Evolutionary conservation across 805 yeast genomes (phyloP).

Genomic region (Ogataea kodamae): DNA sequence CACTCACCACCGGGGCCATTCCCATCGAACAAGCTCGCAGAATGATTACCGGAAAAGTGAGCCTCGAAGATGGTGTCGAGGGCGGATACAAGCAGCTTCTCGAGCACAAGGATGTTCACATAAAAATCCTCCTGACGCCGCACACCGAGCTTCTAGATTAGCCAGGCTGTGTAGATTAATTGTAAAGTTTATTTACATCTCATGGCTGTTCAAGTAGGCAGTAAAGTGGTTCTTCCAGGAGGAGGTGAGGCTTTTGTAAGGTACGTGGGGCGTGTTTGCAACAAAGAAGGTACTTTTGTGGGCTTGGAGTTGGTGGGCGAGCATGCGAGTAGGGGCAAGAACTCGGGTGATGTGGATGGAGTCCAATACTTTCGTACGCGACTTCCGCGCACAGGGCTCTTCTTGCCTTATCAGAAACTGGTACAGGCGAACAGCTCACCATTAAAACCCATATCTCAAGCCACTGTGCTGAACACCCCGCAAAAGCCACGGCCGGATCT

Average conservation of each 20-base stretch:
- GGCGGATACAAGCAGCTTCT: conserved; percentile 42
- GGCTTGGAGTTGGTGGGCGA: conserved; percentile 84
- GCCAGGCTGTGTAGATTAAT: background rate
- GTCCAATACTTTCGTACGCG: conserved; percentile 62
- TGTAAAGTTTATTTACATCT: conserved; percentile 1
- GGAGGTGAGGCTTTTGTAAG: conserved; percentile 65
- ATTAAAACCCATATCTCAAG: conserved; percentile 12
- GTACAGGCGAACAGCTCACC: conserved; percentile 22
- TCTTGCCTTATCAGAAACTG: conserved; percentile 54
- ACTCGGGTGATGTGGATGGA: conserved; percentile 80
- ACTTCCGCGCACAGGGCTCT: conserved; percentile 68
- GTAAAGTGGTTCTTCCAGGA: conserved; percentile 48
- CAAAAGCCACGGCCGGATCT: conserved; percentile 3
- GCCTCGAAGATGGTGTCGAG: conserved; percentile 38
- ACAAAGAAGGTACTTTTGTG: conserved; percentile 73
- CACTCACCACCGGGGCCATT: conserved; percentile 37
- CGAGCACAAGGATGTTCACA: conserved; percentile 42
- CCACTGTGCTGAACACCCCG: conserved; percentile 12
- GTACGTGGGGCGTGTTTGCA: conserved; percentile 69
- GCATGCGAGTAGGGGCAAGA: conserved; percentile 65
- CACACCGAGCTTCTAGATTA: conserved; percentile 10
- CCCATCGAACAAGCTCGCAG: conserved; percentile 33
- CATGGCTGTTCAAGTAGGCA: conserved; percentile 10
- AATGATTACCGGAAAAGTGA: conserved; percentile 40
- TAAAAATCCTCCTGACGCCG: conserved; percentile 43